A percentile compares a stretch with the other conserved stretches of the same genome.
Conservation (phyloP, 306 rosid species). For the Aeschynomene evenia region DNA sequence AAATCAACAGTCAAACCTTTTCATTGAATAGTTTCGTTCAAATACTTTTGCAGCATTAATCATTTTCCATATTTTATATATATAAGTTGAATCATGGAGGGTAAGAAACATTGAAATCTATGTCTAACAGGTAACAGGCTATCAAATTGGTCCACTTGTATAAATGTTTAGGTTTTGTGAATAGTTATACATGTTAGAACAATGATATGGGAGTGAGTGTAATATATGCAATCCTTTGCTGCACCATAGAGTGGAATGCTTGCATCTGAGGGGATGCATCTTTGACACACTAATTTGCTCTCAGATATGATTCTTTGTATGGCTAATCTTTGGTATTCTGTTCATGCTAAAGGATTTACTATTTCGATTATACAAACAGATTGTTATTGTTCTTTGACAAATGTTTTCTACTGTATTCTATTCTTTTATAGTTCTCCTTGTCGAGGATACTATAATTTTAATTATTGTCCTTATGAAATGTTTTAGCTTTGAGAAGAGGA, state of each 20-base stretch:
- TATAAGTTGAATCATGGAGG: too few species aligned
- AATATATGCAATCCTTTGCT: neutral
- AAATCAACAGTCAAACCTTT: neutral
- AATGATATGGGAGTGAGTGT: neutral
- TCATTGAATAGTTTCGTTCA: neutral
- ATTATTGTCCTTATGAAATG: conserved; percentile 12
- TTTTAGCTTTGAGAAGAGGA: conserved; percentile 17
- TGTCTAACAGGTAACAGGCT: too few species aligned
- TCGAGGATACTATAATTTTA: conserved; percentile 4
- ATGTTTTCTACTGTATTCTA: neutral
- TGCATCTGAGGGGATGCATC: neutral
- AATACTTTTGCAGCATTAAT: neutral
- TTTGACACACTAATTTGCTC: neutral
- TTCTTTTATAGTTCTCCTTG: neutral
- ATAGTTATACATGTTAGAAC: neutral
- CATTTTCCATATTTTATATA: neutral
- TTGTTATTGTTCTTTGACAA: neutral
- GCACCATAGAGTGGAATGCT: neutral
- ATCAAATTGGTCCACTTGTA: neutral
- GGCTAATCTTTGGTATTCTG: neutral
- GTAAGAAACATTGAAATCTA: too few species aligned
- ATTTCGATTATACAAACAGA: neutral
- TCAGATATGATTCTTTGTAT: neutral
- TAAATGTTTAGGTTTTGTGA: neutral
- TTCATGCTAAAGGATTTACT: neutral